phyloP scores from a whole-genome alignment of 805 yeast species.

The Yarrowia phangngaensis region DNA sequence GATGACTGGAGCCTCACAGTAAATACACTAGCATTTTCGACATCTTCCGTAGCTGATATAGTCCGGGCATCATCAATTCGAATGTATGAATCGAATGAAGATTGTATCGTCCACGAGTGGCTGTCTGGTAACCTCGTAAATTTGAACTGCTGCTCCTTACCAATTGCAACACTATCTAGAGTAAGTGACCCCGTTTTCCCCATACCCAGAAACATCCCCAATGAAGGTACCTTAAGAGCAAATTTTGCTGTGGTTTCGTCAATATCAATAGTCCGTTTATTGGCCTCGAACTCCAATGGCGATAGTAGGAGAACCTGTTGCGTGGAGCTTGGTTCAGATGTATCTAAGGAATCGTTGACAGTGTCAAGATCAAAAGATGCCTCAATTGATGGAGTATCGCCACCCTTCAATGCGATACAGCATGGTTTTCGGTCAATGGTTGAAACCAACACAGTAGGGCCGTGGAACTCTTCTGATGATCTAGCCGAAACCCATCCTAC shows the following conservation, averaged over 20 bases:
- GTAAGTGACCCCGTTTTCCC: constrained; percentile 31
- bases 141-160: constrained; percentile 36
- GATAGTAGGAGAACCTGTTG: constrained; percentile 40
- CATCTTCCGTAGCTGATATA: constrained; percentile 32
- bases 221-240: constrained; percentile 36
- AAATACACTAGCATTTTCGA: constrained; percentile 29
- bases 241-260: constrained; percentile 26
- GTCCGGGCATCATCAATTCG: constrained; percentile 28
- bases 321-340: constrained; percentile 38
- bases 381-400: background rate
- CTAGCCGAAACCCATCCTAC: constrained; percentile 38
- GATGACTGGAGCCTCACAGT: constrained; percentile 35
- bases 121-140: constrained; percentile 28
- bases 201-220: constrained; percentile 36
- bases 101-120: constrained; percentile 34
- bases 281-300: constrained; percentile 29
- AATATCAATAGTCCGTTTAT: constrained; percentile 22
- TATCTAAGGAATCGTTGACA: background rate
- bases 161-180: constrained; percentile 40
- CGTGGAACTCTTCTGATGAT: constrained; percentile 35
- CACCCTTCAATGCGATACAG: background rate
- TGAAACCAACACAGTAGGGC: constrained; percentile 38
- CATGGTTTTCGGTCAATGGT: constrained; percentile 26
- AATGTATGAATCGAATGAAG: constrained; percentile 29
- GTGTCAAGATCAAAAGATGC: constrained; percentile 31